These are phyloP conservation scores for Micromonas pusilla DNA, from an alignment of 139 green algal genomes.

Conservation along the genomic window DNA sequence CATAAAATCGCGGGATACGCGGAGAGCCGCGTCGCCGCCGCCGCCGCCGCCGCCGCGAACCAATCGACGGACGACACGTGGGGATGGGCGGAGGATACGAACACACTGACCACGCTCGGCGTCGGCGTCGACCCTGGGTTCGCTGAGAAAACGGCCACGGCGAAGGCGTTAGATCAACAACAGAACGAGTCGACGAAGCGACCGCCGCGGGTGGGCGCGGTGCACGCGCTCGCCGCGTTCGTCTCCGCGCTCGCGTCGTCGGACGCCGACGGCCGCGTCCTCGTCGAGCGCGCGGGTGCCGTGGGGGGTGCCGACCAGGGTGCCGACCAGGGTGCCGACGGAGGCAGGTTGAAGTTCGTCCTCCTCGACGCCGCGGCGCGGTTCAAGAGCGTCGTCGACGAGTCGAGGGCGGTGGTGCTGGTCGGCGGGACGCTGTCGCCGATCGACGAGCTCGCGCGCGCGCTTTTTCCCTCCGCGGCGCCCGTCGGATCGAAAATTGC, in stretches of 20 bases:
- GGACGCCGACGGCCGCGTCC: slow-evolving; percentile 74
- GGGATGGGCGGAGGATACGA: too few species aligned
- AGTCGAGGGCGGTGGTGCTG: slow-evolving; percentile 70
- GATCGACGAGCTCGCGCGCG: slow-evolving; percentile 40
- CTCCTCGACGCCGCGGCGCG: slow-evolving; percentile 81
- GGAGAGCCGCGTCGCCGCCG: not conserved
- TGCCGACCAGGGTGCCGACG: not conserved
- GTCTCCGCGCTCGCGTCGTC: slow-evolving; percentile 66
- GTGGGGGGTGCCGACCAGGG: not conserved
- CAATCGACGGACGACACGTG: too few species aligned
- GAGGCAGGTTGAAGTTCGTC: slow-evolving; percentile 56
- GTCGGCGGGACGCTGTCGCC: slow-evolving; percentile 87
- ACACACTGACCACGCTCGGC: too few species aligned
- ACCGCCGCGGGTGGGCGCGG: not conserved
- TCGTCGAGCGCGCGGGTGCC: slow-evolving; percentile 46
- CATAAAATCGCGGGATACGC: slow-evolving; percentile 64
- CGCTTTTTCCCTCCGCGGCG: slow-evolving; percentile 54
- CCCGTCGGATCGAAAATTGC: slow-evolving; percentile 38
- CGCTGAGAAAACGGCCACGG: not conserved
- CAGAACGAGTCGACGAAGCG: not conserved
- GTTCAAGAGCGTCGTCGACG: slow-evolving; percentile 50
- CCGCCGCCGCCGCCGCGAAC: too few species aligned
- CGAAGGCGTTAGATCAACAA: not conserved
- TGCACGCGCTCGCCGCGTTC: slow-evolving; percentile 68
- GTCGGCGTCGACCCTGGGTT: not conserved